Evolutionary conservation across 139 green algal genomes (phyloP).

Genomic region (Spirogloea muscicola): DNA sequence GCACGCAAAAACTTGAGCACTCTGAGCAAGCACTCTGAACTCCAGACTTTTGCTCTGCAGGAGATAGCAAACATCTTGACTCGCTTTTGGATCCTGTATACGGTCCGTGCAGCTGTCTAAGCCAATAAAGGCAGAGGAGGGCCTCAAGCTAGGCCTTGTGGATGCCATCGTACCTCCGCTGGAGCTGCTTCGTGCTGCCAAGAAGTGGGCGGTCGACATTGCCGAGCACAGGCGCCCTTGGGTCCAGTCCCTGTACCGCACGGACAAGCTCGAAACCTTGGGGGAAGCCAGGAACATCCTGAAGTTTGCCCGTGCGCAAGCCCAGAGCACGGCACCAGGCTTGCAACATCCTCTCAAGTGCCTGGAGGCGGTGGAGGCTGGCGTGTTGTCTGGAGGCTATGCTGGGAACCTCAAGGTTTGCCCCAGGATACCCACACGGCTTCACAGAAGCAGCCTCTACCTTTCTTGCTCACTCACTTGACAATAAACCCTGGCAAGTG

Average conservation of each 20-base stretch:
- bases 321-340: constrained; percentile 42
- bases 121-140: constrained; percentile 56
- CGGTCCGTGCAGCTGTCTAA: constrained; percentile 61
- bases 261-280: constrained; percentile 72
- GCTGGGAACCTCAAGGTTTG: constrained; percentile 72
- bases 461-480: too few relatives aligned
- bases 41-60: too few relatives aligned
- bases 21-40: too few relatives aligned
- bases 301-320: constrained; percentile 69
- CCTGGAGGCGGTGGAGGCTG: constrained; percentile 82
- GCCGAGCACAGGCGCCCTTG: constrained; percentile 59
- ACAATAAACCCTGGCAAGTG: too few relatives aligned
- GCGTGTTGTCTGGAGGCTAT: constrained; percentile 72
- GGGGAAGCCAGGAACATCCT: constrained; percentile 73
- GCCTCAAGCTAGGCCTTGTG: constrained; percentile 78
- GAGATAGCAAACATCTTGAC: too few relatives aligned
- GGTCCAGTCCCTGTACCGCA: constrained; percentile 50
- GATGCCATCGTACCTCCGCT: constrained; percentile 69
- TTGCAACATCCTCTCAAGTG: constrained; percentile 87
- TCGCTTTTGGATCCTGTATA: background rate
- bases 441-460: too few relatives aligned
- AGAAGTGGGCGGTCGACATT: constrained; percentile 73
- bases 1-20: background rate
- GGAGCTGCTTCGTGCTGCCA: constrained; percentile 63
- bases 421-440: too few relatives aligned